A percentile compares a stretch with the other conserved stretches of the same genome.
phyloP scores from a whole-genome alignment of 2,329 filamentous ascomycete genomes.

The Apiospora aurea region DNA sequence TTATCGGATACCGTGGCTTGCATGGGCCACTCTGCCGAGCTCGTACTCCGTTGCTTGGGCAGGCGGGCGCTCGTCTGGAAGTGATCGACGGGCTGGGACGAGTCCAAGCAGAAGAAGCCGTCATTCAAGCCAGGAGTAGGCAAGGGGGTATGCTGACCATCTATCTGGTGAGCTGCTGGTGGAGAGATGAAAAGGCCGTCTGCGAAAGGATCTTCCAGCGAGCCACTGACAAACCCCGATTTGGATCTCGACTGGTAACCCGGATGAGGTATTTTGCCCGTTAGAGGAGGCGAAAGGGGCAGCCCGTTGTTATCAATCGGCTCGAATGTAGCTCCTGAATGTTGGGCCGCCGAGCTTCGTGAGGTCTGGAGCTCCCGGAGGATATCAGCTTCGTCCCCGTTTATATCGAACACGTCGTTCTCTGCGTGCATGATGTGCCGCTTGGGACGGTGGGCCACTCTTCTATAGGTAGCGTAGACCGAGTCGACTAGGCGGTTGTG shows the following conservation, averaged over 20 bases:
- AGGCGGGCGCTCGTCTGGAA: conserved; percentile 28
- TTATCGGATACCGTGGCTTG: conserved; percentile 39
- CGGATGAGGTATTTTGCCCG: conserved; percentile 36
- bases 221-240: conserved; percentile 38
- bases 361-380: conserved; percentile 22
- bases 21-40: conserved; percentile 43
- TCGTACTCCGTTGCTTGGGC: conserved; percentile 35
- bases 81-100: conserved; percentile 29
- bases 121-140: background rate
- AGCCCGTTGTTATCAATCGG: conserved; percentile 36
- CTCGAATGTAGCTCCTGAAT: conserved; percentile 30
- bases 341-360: conserved; percentile 30
- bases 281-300: conserved; percentile 41
- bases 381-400: conserved; percentile 4
- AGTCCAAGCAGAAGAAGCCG: conserved; percentile 34
- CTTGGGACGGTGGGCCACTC: conserved; percentile 35
- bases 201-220: conserved; percentile 42
- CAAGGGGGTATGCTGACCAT: conserved; percentile 3
- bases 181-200: background rate
- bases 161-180: background rate
- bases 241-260: conserved; percentile 28
- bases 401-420: background rate
- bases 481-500: conserved; percentile 38
- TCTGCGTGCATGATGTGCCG: conserved; percentile 26
- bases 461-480: conserved; percentile 38